Evolutionary conservation across 768 basidiomycete genomes (phyloP).

Genomic region (Lanmaoa rubissima): DNA sequence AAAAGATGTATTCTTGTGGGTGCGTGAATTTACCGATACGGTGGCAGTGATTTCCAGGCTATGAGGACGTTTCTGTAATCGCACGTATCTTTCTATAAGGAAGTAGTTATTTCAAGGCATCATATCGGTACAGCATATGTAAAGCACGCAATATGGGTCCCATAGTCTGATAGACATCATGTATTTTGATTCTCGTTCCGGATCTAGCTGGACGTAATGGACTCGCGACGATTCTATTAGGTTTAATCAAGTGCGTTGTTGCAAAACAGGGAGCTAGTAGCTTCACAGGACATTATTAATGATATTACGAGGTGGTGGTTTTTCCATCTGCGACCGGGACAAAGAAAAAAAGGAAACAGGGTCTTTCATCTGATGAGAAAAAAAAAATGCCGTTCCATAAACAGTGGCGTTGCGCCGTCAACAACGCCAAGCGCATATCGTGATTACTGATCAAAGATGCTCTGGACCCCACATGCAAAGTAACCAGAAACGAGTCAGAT

Average conservation of each 20-base stretch:
- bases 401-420: neutral
- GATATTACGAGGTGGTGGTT: conserved; percentile 3
- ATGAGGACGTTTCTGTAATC: neutral
- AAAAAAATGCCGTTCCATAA: conserved; percentile 9
- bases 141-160: conserved; percentile 17
- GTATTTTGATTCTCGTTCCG: conserved; percentile 17
- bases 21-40: conserved; percentile 17
- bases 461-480: conserved; percentile 9
- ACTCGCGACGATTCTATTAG: neutral
- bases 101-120: conserved; percentile 23
- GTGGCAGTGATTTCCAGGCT: conserved; percentile 21
- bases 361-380: conserved; percentile 12
- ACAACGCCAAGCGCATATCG: neutral
- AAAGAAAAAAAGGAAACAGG: conserved; percentile 14
- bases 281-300: conserved; percentile 7
- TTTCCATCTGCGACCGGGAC: neutral
- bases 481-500: conserved; percentile 19
- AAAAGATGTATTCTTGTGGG: conserved; percentile 21
- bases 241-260: conserved; percentile 1
- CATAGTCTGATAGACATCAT: conserved; percentile 19
- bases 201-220: conserved; percentile 3
- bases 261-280: conserved; percentile 2
- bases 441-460: conserved; percentile 14
- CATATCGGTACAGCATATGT: conserved; percentile 25
- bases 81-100: conserved; percentile 1